Percentiles rank a stretch among this genome's conserved stretches.
Evolutionary conservation across 805 yeast genomes (phyloP).

Genomic region (Nakazawaea ishiwadae): DNA sequence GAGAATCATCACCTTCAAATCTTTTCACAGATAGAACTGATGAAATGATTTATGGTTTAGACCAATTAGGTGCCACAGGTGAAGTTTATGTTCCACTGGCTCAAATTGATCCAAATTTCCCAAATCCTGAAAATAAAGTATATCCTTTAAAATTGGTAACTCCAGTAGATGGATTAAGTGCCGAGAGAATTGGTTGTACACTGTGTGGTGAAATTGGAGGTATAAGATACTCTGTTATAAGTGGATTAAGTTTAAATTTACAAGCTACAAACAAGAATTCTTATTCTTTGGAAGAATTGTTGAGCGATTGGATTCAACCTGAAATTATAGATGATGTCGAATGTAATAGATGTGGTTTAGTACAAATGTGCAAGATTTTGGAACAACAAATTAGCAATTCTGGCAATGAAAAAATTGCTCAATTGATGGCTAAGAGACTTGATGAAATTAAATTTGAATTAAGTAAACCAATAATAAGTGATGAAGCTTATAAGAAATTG

Average conservation of each 20-base stretch:
- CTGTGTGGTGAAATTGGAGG: slow-evolving; percentile 94
- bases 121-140: slow-evolving; percentile 36
- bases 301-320: slow-evolving; percentile 66
- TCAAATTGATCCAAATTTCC: slow-evolving; percentile 70
- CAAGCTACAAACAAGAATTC: slow-evolving; percentile 43
- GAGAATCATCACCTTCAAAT: slow-evolving; percentile 5
- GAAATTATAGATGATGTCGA: slow-evolving; percentile 92
- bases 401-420: slow-evolving; percentile 22
- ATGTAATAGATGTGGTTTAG: slow-evolving; percentile 87
- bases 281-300: slow-evolving; percentile 44
- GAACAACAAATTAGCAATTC: slow-evolving; percentile 28
- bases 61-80: slow-evolving; percentile 54
- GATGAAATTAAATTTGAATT: slow-evolving; percentile 49
- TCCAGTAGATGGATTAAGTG: slow-evolving; percentile 88
- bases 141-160: slow-evolving; percentile 61
- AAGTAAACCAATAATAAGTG: slow-evolving; percentile 65
- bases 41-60: slow-evolving; percentile 31
- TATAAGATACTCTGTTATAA: slow-evolving; percentile 71
- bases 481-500: slow-evolving; percentile 67
- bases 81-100: slow-evolving; percentile 65
- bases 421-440: slow-evolving; percentile 40
- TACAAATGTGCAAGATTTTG: slow-evolving; percentile 51
- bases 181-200: slow-evolving; percentile 87
- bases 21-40: slow-evolving; percentile 17
- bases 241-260: slow-evolving; percentile 68